These are phyloP conservation scores for Entomortierella parvispora DNA, from an alignment of 192 early-diverging fungal genomes.

Conservation along the genomic window DNA sequence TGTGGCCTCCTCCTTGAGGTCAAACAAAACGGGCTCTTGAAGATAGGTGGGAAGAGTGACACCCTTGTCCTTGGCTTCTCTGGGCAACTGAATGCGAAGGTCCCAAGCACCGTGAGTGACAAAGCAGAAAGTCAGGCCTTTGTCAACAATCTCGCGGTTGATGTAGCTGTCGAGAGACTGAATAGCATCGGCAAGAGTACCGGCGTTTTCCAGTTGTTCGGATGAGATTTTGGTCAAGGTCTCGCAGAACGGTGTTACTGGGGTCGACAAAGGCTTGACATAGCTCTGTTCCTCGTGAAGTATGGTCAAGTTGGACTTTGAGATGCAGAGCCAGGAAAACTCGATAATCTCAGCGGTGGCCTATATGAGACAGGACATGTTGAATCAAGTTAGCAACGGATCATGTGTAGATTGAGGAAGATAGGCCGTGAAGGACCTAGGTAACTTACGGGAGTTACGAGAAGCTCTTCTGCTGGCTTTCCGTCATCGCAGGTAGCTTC, in stretches of 20 bases:
- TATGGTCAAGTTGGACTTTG: conserved; percentile 54
- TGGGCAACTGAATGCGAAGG: conserved; percentile 72
- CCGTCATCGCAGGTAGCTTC: conserved; percentile 82
- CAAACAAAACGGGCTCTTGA: conserved; percentile 70
- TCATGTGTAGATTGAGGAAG: too few species aligned
- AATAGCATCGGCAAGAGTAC: conserved; percentile 66
- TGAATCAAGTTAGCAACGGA: too few species aligned
- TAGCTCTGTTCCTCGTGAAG: conserved; percentile 58
- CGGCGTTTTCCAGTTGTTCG: conserved; percentile 61
- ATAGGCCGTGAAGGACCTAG: too few species aligned
- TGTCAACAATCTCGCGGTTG: conserved; percentile 56
- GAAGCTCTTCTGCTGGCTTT: conserved; percentile 63
- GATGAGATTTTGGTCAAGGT: conserved; percentile 67
- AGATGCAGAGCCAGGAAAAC: conserved; percentile 62
- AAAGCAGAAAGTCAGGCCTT: conserved; percentile 69
- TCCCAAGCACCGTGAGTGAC: conserved; percentile 80
- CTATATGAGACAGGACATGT: conserved; percentile 36
- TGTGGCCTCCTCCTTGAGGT: conserved; percentile 72
- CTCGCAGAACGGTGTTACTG: conserved; percentile 69
- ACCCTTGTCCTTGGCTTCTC: conserved; percentile 72
- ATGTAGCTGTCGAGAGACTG: conserved; percentile 62
- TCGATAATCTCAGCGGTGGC: conserved; percentile 70
- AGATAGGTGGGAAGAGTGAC: conserved; percentile 68
- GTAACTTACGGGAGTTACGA: conserved; percentile 63
- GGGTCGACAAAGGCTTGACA: conserved; percentile 60